A percentile compares a stretch with the other conserved stretches of the same genome.
phyloP scores from a whole-genome alignment of 2,329 filamentous ascomycete species.

The Dactylellina cionopaga region DNA sequence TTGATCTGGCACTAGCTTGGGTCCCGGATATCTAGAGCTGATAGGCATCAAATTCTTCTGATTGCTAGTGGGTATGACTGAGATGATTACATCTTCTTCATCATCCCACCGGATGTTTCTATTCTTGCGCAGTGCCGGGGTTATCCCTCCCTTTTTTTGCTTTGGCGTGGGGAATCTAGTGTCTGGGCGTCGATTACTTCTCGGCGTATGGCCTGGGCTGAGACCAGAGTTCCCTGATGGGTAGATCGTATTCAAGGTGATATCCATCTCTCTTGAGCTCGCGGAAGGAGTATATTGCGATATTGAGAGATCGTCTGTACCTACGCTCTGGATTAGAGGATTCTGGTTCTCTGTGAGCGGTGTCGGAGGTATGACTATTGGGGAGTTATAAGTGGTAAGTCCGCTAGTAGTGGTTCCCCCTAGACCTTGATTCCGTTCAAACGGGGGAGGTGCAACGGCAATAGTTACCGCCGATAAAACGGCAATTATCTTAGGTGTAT shows the following conservation, averaged over 20 bases:
- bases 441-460: constrained; percentile 21
- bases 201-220: constrained; percentile 15
- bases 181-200: constrained; percentile 6
- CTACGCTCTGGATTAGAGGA: background rate
- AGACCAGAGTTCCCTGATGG: background rate
- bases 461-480: constrained; percentile 5
- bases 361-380: constrained; percentile 15
- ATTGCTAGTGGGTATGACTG: background rate
- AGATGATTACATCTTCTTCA: background rate
- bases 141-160: background rate
- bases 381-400: background rate
- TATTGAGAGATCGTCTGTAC: background rate
- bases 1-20: background rate
- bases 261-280: constrained; percentile 4
- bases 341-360: background rate
- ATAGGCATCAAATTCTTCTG: constrained; percentile 5
- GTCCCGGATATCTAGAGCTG: background rate
- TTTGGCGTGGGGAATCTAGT: constrained; percentile 1
- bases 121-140: background rate
- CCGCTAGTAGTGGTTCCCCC: background rate
- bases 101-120: constrained; percentile 11
- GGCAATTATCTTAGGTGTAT: constrained; percentile 2
- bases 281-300: constrained; percentile 16
- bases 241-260: background rate
- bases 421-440: background rate